Conservation (phyloP, 257 asterid species). For the Nicotiana tabacum region DNA sequence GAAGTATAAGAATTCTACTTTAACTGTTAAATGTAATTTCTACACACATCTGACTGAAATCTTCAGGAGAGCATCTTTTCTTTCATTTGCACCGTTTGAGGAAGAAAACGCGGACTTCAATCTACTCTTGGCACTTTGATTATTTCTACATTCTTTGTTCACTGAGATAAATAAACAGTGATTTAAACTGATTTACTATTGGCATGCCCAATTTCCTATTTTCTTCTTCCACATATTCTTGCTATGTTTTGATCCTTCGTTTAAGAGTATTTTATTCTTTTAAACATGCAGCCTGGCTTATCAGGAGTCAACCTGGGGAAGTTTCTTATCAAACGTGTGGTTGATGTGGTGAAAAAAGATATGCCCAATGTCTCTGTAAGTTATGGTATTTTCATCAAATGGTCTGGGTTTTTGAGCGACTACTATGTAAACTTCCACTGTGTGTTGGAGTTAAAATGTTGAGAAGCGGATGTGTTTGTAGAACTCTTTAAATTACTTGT, state of each 20-base stretch:
- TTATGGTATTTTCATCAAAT: conserved; percentile 8
- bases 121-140: not conserved
- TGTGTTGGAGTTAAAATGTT: not conserved
- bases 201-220: not conserved
- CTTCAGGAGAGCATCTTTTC: not conserved
- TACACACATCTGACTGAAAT: not conserved
- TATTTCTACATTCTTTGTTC: not conserved
- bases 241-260: not conserved
- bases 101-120: not conserved
- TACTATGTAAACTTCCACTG: not conserved
- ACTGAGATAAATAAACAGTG: not conserved
- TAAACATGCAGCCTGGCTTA: conserved; percentile 74
- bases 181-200: not conserved
- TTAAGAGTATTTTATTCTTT: not conserved
- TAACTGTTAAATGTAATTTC: not conserved
- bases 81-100: not conserved
- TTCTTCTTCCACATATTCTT: not conserved
- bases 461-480: not conserved
- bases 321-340: conserved; percentile 90
- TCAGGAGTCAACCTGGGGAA: conserved; percentile 93
- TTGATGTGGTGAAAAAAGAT: conserved; percentile 86
- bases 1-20: not conserved
- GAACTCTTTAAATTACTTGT: not conserved
- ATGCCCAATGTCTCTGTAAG: conserved; percentile 80
- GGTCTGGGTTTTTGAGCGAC: not conserved